Evolutionary conservation across 1,139 yeast genomes (phyloP).

Genomic region (Pneumocystis jirovecii): DNA sequence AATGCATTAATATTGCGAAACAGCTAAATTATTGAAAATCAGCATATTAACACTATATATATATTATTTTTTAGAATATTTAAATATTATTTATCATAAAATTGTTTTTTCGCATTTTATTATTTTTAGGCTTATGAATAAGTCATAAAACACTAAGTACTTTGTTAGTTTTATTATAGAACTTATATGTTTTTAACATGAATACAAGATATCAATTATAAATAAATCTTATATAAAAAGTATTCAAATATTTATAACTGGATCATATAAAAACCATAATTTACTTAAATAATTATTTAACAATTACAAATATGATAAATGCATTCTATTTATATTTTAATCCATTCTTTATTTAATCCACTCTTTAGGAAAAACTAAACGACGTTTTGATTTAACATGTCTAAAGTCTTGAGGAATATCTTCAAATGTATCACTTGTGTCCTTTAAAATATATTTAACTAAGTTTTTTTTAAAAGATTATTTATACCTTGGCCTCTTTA

Average conservation of each 20-base stretch:
- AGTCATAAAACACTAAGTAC: background rate
- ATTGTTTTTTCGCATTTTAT: background rate
- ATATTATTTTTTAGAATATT: background rate
- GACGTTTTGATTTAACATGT: slow-evolving; percentile 38
- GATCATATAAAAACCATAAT: background rate
- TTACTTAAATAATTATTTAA: background rate
- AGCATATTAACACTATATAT: background rate
- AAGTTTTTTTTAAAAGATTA: background rate
- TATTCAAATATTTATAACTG: no score
- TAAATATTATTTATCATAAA: background rate
- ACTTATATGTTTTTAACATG: background rate
- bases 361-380: slow-evolving; percentile 51
- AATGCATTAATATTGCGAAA: background rate
- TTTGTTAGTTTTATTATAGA: background rate
- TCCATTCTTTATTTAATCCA: slow-evolving; percentile 68
- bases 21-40: background rate
- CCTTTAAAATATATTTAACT: slow-evolving; percentile 18
- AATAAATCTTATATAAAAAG: background rate
- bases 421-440: slow-evolving; percentile 43
- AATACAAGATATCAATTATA: background rate
- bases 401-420: slow-evolving; percentile 76
- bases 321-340: background rate
- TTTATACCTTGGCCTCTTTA: slow-evolving; percentile 37
- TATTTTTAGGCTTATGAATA: background rate
- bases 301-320: background rate